Evolutionary conservation across 495 filamentous ascomycete genomes (phyloP), one percentile per base, ranked within the genome.

Genomic region (Copromyces sp.): DNA sequence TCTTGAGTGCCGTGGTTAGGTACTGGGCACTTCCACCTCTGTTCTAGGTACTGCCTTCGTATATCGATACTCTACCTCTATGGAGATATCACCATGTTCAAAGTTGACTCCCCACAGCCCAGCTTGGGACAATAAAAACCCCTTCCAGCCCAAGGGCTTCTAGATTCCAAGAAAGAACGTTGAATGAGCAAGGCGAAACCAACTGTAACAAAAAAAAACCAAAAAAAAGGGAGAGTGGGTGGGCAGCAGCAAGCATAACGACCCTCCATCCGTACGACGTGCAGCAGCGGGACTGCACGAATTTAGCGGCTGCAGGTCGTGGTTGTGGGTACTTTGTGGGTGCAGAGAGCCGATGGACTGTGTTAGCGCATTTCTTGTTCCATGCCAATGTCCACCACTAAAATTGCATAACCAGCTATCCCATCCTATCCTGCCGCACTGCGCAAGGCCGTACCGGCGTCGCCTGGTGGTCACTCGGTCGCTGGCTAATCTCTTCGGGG

Each of bases 401-500:
- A 71, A 73, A 70, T 32, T 42, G 39, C 24, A 39, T 42, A 53
- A 40, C 35, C 16, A 11, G 38, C 47, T 79, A 80, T 70, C 77
- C 12, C 17, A 14, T 37, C 9, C 37, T 72, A 80, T 74, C 76
- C 12, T 24, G 9, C 17, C 61, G 47, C 38, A 65, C 71, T 38
- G 69, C 70, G 68, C 71, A 20, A 73, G 45, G 40, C 45, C 53
- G 53, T 65, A 65, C 53, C 29, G 53, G 53, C 53, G 6, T 65
- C 53, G 53, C 53, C 53, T 35, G 29, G 12, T 65, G 29, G 77
- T 81, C 61, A 20, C 75, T 71, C 45, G 42, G 53, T 68, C 39
- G 68, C 69, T 80, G 80, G 77, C 77, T 82, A 82, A 82, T 82
- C 78, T 82, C 80, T 74, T 78, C 74, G 44, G 72, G 77, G 75